Conservation (phyloP, 345 rosid genomes). For the Eucalyptus victrix region DNA sequence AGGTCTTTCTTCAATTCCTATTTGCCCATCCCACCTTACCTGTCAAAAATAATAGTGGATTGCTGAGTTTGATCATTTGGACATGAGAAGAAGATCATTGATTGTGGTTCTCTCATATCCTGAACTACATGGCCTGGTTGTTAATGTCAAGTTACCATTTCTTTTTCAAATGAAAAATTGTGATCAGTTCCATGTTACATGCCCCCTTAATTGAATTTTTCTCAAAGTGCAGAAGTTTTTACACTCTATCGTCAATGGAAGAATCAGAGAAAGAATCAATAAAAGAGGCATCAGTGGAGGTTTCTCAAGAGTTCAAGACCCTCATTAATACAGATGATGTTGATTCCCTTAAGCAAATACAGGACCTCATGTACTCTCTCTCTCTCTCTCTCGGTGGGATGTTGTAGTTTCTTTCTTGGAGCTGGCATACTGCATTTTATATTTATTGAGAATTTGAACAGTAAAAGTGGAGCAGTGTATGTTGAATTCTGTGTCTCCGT, state of each 20-base stretch:
- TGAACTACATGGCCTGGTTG: background rate
- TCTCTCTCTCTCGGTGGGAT: background rate
- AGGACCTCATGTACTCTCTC: slow-evolving; percentile 53
- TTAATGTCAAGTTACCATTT: background rate
- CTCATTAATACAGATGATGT: slow-evolving; percentile 46
- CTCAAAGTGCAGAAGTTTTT: background rate
- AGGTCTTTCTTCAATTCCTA: background rate
- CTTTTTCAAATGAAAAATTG: background rate
- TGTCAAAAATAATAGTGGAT: background rate
- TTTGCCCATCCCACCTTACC: background rate
- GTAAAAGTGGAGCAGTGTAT: background rate
- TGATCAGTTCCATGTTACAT: background rate
- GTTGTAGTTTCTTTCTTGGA: background rate
- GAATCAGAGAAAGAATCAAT: slow-evolving; percentile 28
- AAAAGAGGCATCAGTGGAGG: slow-evolving; percentile 22
- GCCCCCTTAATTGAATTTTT: background rate
- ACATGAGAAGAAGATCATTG: background rate
- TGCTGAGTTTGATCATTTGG: background rate
- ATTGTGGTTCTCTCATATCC: background rate
- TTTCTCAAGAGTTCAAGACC: slow-evolving; percentile 66
- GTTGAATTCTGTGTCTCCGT: background rate
- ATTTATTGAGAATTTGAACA: background rate
- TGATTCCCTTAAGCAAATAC: slow-evolving; percentile 58
- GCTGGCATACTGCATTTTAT: background rate
- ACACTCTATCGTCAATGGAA: background rate